phyloP scores from a whole-genome alignment of 768 basidiomycete species.

The Lyophyllum atratum region DNA sequence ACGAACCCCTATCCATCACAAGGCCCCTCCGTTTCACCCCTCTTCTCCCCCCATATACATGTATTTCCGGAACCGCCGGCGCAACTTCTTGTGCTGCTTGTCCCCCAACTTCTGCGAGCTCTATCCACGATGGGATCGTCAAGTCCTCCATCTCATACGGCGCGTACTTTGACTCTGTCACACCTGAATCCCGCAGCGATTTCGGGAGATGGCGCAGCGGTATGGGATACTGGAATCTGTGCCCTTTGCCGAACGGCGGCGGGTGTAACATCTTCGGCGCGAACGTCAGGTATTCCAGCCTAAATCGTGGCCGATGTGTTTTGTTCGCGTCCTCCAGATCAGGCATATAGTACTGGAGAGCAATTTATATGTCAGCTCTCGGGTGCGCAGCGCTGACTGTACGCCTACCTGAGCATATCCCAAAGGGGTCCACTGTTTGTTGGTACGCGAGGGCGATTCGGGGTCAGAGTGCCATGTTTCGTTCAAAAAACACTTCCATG shows the following conservation, averaged over 20 bases:
- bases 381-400: slow-evolving; percentile 10
- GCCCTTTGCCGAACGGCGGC: slow-evolving; percentile 19
- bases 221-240: slow-evolving; percentile 48
- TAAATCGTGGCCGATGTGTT: slow-evolving; percentile 56
- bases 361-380: slow-evolving; percentile 12
- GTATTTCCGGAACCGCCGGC: slow-evolving; percentile 64
- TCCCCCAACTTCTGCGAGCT: slow-evolving; percentile 62
- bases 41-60: slow-evolving; percentile 67
- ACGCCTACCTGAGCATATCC: slow-evolving; percentile 83
- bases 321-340: slow-evolving; percentile 50
- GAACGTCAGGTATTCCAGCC: slow-evolving; percentile 81
- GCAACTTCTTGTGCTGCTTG: slow-evolving; percentile 51
- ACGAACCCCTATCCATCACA: slow-evolving; percentile 9
- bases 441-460: slow-evolving; percentile 69
- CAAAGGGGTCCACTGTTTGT: slow-evolving; percentile 70
- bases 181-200: slow-evolving; percentile 41
- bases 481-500: slow-evolving; percentile 65
- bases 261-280: slow-evolving; percentile 43
- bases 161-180: slow-evolving; percentile 50
- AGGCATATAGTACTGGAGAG: slow-evolving; percentile 74
- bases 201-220: slow-evolving; percentile 58
- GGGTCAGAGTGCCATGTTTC: slow-evolving; percentile 63
- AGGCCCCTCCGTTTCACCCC: slow-evolving; percentile 14
- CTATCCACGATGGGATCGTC: slow-evolving; percentile 76
- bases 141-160: slow-evolving; percentile 78